Base-by-base conservation (phyloP, 2,329 filamentous ascomycete genomes). In the Ceratocystis colombiana region DNA sequence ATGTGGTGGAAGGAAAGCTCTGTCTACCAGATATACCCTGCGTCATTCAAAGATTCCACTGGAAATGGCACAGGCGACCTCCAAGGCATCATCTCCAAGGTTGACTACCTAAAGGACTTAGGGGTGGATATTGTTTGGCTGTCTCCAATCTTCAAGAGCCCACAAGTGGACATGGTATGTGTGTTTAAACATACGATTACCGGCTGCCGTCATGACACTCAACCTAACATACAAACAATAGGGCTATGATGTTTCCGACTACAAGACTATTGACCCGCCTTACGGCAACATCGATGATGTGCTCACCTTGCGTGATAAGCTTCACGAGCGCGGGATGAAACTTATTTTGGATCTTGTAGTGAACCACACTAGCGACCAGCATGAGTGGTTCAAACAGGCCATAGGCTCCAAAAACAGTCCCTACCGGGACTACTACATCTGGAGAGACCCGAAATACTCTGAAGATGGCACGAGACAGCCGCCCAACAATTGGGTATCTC, bases 321-420 rank as follows among this genome's bases (percentile, higher is more conserved):
- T 84, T 30, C 85, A 89, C 68, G 73, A 79, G 41, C 77, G 84
- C 1, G 82, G 80, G 1, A 88, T 90, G 81, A 87, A 85, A 72
- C 76, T 90, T 10, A 80, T 90, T 25, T 80, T 90, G 70, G 88
- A 90, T 71, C 75, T 90, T 8, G 88, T 90, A 1, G 82, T 89
- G 64, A 90, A 90, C 69, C 88, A 91, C 72, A 90, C 87, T 0
- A 78, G 75, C 55, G 74, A 79, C 68, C 76, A 84, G 72, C 86
- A 89, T 71, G 78, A 79, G 2, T 91, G 87, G 87, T 90, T 90
- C 75, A 78, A 82, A 61, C 81, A 88, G 71, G 87, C 84, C 1
- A 78, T 83, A 63, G 79, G 78, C 68, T 80, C 78, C 33, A 83
- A 79, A 70, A 74, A 79, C 68, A 83, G 78, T 72, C 75, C 78